phyloP scores from a whole-genome alignment of 2,329 filamentous ascomycete genomes.

The Colletotrichum zoysiae region DNA sequence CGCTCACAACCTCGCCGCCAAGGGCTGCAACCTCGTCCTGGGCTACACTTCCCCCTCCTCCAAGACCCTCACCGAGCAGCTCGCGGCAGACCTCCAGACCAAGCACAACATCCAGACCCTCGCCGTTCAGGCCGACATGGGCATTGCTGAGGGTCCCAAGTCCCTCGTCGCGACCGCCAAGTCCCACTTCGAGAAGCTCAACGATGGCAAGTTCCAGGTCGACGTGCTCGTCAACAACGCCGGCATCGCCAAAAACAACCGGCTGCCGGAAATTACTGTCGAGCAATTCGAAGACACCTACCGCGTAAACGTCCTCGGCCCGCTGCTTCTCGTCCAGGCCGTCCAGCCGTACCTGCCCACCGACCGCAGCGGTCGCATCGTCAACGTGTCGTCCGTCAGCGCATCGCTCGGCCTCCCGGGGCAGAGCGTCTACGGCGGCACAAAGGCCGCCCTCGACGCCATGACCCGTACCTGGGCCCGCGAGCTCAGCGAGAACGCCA shows the following conservation, averaged over 20 bases:
- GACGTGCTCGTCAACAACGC: slow-evolving; percentile 93
- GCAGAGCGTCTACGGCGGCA: slow-evolving; percentile 69
- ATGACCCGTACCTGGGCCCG: slow-evolving; percentile 71
- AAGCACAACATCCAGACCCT: slow-evolving; percentile 71
- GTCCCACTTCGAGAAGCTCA: slow-evolving; percentile 54
- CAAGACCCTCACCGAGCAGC: slow-evolving; percentile 62
- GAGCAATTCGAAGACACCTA: slow-evolving; percentile 80
- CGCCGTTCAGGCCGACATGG: slow-evolving; percentile 78
- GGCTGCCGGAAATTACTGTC: slow-evolving; percentile 70
- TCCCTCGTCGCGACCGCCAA: slow-evolving; percentile 70
- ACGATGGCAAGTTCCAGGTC: slow-evolving; percentile 68
- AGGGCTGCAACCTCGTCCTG: slow-evolving; percentile 77
- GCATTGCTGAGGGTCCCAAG: slow-evolving; percentile 69
- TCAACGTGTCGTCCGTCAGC: slow-evolving; percentile 68
- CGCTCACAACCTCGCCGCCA: slow-evolving; percentile 77
- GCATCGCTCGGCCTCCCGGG: slow-evolving; percentile 65
- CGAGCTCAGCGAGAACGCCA: slow-evolving; percentile 65
- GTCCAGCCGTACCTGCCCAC: slow-evolving; percentile 75
- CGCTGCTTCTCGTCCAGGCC: slow-evolving; percentile 82
- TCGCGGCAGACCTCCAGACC: slow-evolving; percentile 70
- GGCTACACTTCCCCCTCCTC: slow-evolving; percentile 72
- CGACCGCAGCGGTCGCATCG: slow-evolving; percentile 71
- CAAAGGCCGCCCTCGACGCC: slow-evolving; percentile 70
- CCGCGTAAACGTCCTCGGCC: slow-evolving; percentile 85
- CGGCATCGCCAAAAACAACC: slow-evolving; percentile 76